Percentiles rank a stretch among this genome's conserved stretches.
Evolutionary conservation across 1,139 yeast genomes (phyloP).

Genomic region (Wickerhamomyces sp.): DNA sequence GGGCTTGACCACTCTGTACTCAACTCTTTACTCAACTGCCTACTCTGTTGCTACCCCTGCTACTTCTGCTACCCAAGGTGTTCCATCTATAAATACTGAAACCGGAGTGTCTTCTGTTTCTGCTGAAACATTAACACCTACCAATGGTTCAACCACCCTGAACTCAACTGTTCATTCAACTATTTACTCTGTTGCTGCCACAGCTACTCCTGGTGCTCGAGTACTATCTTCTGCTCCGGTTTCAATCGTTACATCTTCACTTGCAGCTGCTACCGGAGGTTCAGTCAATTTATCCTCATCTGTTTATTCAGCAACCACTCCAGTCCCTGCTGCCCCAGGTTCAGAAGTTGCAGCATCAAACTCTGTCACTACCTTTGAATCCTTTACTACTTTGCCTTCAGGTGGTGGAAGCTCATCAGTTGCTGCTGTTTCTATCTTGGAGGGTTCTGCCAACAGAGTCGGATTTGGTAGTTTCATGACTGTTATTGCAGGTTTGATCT

Average conservation of each 20-base stretch:
- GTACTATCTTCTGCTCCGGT: neutral
- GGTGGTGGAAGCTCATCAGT: constrained; percentile 1
- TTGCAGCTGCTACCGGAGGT: neutral
- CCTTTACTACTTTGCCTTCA: neutral
- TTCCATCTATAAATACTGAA: neutral
- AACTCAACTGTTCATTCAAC: neutral
- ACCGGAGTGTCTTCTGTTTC: neutral
- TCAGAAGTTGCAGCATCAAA: neutral
- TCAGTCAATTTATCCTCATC: neutral
- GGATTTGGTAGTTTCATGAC: no score
- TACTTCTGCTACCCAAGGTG: no score
- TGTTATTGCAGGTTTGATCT: no score
- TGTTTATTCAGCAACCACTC: neutral
- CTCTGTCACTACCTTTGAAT: constrained; percentile 2
- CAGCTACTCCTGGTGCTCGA: neutral
- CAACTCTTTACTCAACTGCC: no score
- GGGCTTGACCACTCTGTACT: no score
- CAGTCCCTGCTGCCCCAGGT: neutral
- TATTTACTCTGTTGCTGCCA: neutral
- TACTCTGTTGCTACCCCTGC: neutral
- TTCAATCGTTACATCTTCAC: neutral
- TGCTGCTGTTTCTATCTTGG: no score
- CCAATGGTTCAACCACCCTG: neutral
- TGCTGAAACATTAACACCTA: neutral
- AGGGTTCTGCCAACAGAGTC: no score